Conservation (phyloP, 768 basidiomycete genomes). For the Crucibulum laeve region DNA sequence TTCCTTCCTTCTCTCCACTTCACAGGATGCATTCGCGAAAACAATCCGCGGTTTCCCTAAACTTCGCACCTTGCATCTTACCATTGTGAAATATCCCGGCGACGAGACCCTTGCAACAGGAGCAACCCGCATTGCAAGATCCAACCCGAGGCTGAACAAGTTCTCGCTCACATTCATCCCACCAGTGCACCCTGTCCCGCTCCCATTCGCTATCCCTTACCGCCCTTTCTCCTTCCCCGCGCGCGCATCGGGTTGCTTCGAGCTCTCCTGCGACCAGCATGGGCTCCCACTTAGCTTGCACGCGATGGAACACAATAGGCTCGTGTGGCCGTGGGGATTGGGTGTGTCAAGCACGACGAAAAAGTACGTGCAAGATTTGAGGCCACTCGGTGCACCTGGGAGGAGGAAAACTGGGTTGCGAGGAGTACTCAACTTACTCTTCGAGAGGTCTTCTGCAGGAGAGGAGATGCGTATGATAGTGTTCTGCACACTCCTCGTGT, state of each 20-base stretch:
- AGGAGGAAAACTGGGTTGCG: conserved; percentile 33
- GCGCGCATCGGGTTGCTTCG: conserved; percentile 50
- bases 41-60: conserved; percentile 57
- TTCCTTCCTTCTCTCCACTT: too few relatives aligned
- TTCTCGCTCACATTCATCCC: conserved; percentile 69
- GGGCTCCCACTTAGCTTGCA: conserved; percentile 54
- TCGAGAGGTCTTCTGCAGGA: conserved; percentile 60
- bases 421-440: conserved; percentile 38
- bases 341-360: conserved; percentile 31
- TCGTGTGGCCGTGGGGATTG: conserved; percentile 46
- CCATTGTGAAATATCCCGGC: conserved; percentile 63
- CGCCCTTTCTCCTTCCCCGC: conserved; percentile 38
- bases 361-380: conserved; percentile 34
- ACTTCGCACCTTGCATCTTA: conserved; percentile 57
- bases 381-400: conserved; percentile 32
- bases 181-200: conserved; percentile 42
- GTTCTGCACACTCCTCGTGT: conserved; percentile 45
- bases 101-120: conserved; percentile 57
- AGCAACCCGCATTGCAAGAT: conserved; percentile 57
- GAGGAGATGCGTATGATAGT: conserved; percentile 63
- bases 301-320: conserved; percentile 43
- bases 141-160: conserved; percentile 60
- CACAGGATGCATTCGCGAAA: conserved; percentile 60
- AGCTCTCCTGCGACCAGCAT: conserved; percentile 56
- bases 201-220: conserved; percentile 39